phyloP scores from a whole-genome alignment of 345 rosid species.

The Corchorus capsularis region DNA sequence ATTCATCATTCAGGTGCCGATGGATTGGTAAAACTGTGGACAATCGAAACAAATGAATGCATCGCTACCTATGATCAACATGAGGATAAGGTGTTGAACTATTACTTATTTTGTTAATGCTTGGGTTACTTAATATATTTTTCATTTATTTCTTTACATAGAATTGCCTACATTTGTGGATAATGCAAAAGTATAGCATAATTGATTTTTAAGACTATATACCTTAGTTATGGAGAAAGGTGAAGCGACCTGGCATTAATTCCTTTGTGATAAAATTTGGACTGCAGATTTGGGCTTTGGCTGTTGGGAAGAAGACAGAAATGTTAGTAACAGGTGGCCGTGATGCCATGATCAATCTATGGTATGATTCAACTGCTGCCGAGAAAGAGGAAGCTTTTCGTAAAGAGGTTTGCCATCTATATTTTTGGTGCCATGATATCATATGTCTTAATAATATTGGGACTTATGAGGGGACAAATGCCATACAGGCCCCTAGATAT shows the following conservation, averaged over 20 bases:
- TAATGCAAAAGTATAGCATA: too few species aligned
- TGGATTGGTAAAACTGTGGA: conserved; percentile 95
- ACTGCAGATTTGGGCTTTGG: conserved; percentile 90
- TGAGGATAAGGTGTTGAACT: conserved; percentile 75
- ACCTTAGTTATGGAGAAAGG: too few species aligned
- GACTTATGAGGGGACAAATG: neutral
- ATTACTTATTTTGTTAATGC: neutral
- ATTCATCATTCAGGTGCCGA: conserved; percentile 66
- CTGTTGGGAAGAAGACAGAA: conserved; percentile 90
- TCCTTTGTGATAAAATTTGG: conserved; percentile 1
- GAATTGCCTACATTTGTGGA: too few species aligned
- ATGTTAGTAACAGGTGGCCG: conserved; percentile 91
- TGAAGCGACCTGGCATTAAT: neutral
- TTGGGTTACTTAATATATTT: conserved; percentile 1
- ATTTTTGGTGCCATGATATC: conserved; percentile 4
- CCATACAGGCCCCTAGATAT: neutral
- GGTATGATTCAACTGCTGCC: conserved; percentile 85
- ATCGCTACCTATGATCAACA: conserved; percentile 91
- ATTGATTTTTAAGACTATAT: too few species aligned
- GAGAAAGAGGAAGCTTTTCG: conserved; percentile 89
- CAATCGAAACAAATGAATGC: conserved; percentile 81
- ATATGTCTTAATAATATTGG: neutral
- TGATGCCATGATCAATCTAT: conserved; percentile 81
- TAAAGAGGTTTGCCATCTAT: conserved; percentile 66
- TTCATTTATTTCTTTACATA: neutral